Base-by-base conservation (phyloP, 805 yeast genomes). In the Candida ulmi region DNA sequence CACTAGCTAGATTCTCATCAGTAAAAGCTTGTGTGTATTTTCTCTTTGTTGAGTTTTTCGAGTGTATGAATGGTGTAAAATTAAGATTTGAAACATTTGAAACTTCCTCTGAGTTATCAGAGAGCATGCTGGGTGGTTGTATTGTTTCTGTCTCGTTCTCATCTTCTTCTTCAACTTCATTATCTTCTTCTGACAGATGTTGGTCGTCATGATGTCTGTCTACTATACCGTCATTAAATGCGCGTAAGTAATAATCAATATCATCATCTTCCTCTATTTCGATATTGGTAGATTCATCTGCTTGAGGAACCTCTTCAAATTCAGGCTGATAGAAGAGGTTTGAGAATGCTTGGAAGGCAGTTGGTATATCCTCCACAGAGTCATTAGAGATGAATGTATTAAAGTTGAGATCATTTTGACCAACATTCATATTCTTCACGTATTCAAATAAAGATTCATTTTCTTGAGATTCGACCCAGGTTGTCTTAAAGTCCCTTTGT, bases 381-480 rank as follows among this genome's bases (percentile, higher is more conserved):
- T 44, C 33, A 8, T 55, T 43, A 12, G 52, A 41, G 8, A 61
- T 27, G 30, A 62, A 58, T 4, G 40, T 44, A 0, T 47, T 42
- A 18, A 49, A 47, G 4, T 46, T 40, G 3, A 46, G 12, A 4
- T 30, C 41, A 2, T 30, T 12, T 8, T 26, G 16, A 2, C 33
- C 42, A 11, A 50, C 17, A 31, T 47, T 39, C 36, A 53, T 33
- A 2, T 41, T 40, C 30, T 54, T 57, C 8, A 55, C 56, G 28
- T 59, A 62, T 1, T 59, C 48, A 17, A 69, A 61, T 40, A 68
- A 42, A 3, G 51, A 42, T 12, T 57, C 38, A 28, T 68, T 55
- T 17, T 68, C 72, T 0, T 57, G 60, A 8, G 65, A 57, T 15
- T 68, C 74, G 15, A 62, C 61, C 81, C 81, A 76, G 3, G 51